Evolutionary conservation across 495 filamentous ascomycete species (phyloP), one percentile per base, ranked within the genome.

Genomic region (Evernia prunastri): DNA sequence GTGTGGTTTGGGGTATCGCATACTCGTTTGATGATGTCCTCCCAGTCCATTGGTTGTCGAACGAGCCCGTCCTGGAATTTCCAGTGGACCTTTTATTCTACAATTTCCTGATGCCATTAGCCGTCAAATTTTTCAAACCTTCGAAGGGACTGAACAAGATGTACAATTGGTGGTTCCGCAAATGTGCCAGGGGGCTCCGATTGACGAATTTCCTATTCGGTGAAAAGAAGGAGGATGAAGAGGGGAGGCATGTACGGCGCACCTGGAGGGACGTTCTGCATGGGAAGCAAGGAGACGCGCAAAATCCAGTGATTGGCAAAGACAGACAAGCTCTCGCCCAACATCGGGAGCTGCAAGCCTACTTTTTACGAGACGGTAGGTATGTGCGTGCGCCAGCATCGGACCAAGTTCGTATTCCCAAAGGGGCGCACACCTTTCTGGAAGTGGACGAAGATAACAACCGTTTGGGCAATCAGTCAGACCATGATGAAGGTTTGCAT

Each of bases 101-200:
- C 78, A 97, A 97, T 73, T 95, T 96, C 72, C 73, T 96, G 61
- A 90, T 96, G 83, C 94, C 94, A 1, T 72, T 94, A 42, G 87
- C 90, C 8, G 82, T 96, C 59, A 85, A 83, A 66, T 85, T 89
- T 68, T 86, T 94, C 76, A 89, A 87, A 71, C 95, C 94, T 5
- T 89, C 89, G 35, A 87, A 94, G 68, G 87, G 82, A 5, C 76
- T 99, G 11, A 88, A 95, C 65, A 79, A 79, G 36, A 84, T 96
- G 78, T 99, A 96, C 71, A 85, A 83, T 49, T 97, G 94, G 94
- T 97, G 93, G 92, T 96, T 99, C 75, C 87, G 87, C 65, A 84
- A 83, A 67, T 97, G 92, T 72, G 93, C 92, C 2, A 81, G 90
- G 27, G 75, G 81, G 61, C 76, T 99, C 27, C 82, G 94, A 54